Conservation (phyloP, 768 basidiomycete genomes). For the Phylloporus scabripes region DNA sequence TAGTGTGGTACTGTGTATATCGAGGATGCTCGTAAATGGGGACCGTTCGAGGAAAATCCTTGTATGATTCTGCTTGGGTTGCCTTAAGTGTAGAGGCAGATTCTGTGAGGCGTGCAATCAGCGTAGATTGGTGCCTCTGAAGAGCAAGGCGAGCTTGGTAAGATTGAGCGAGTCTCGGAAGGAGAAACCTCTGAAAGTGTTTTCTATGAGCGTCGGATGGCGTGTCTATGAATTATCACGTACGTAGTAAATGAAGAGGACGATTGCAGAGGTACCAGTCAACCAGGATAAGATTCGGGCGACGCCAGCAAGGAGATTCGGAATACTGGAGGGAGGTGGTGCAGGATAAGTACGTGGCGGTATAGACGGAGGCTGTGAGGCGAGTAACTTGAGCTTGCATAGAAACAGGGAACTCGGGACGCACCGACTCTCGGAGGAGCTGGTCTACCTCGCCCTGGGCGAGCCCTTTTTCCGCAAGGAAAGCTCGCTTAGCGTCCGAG, state of each 20-base stretch:
- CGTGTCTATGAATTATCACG: constrained; percentile 16
- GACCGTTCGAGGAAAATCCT: constrained; percentile 51
- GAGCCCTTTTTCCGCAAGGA: constrained; percentile 68
- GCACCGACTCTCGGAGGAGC: constrained; percentile 53
- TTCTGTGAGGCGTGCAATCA: constrained; percentile 49
- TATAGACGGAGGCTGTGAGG: constrained; percentile 39
- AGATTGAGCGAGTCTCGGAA: constrained; percentile 59
- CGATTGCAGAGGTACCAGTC: constrained; percentile 52
- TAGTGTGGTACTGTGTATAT: constrained; percentile 41
- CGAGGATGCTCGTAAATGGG: constrained; percentile 43
- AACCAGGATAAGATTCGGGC: constrained; percentile 61
- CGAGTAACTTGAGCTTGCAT: constrained; percentile 3
- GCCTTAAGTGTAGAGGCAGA: constrained; percentile 54
- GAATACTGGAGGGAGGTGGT: constrained; percentile 62
- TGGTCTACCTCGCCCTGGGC: constrained; percentile 52
- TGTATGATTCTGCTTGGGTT: constrained; percentile 49
- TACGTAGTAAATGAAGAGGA: constrained; percentile 65
- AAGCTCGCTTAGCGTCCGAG: constrained; percentile 48
- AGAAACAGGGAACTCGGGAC: constrained; percentile 14
- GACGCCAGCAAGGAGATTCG: constrained; percentile 58
- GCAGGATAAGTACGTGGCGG: constrained; percentile 74
- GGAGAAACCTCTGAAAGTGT: constrained; percentile 54
- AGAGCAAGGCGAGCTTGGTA: constrained; percentile 58
- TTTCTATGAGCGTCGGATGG: constrained; percentile 6
- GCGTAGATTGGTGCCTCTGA: constrained; percentile 51